phyloP scores from a whole-genome alignment of 257 asterid genomes.

The Pogostemon cablin region DNA sequence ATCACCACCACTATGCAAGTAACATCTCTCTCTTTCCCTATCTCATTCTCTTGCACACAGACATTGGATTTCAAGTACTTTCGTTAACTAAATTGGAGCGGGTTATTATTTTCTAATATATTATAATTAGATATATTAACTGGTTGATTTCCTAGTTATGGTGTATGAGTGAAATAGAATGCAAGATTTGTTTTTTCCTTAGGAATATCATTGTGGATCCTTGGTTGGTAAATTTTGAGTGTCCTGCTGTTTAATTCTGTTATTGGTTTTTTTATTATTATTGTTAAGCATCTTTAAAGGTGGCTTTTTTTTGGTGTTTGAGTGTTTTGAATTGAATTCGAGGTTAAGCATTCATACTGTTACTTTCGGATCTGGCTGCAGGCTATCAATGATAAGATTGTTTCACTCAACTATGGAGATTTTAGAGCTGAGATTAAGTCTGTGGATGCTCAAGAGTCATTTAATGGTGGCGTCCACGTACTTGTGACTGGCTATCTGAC shows the following conservation, averaged over 20 bases:
- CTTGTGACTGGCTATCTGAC: conserved; percentile 86
- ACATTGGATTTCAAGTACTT: conserved; percentile 13
- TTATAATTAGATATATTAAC: background rate
- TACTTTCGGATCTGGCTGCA: conserved; percentile 36
- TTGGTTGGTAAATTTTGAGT: conserved; percentile 8
- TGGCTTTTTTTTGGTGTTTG: conserved; percentile 1
- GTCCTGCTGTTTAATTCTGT: background rate
- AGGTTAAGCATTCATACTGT: conserved; percentile 11
- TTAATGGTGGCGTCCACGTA: conserved; percentile 75
- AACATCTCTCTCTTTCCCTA: conserved; percentile 30
- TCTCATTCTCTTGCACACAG: background rate
- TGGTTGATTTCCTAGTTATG: conserved; percentile 9
- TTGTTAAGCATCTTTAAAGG: conserved; percentile 5
- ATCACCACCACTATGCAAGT: conserved; percentile 85
- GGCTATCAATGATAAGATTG: conserved; percentile 84
- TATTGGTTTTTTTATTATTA: background rate
- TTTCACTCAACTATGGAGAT: conserved; percentile 70
- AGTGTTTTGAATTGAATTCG: conserved; percentile 6
- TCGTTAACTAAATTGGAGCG: background rate
- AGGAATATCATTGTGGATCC: background rate
- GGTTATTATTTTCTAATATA: background rate
- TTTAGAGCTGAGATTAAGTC: conserved; percentile 75
- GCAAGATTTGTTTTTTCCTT: background rate
- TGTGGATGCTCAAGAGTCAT: conserved; percentile 84
- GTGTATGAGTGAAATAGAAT: background rate